Conservation (phyloP, 768 basidiomycete species). For the Lactarius evosmus region DNA sequence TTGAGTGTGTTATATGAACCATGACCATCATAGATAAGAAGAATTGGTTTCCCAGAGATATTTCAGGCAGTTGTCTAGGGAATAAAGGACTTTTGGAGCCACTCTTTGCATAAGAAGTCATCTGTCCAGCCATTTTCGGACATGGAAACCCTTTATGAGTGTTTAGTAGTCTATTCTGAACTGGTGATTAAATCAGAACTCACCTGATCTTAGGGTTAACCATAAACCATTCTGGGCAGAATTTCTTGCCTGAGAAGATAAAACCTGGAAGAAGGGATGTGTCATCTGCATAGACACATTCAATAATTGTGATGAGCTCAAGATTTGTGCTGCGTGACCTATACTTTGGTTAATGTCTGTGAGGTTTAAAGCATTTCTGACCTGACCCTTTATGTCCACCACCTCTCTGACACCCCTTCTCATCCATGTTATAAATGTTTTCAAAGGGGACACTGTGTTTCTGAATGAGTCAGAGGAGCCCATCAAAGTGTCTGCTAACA, state of each 20-base stretch:
- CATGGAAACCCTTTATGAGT: no score
- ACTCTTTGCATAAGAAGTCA: conserved; percentile 4
- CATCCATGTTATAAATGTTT: no score
- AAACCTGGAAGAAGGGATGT: not conserved
- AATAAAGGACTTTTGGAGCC: conserved; percentile 3
- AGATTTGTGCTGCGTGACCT: not conserved
- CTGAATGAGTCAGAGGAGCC: conserved; percentile 7
- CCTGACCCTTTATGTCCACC: not conserved
- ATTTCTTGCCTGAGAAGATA: not conserved
- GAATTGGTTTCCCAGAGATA: not conserved
- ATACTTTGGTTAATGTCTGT: not conserved
- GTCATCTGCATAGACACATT: conserved; percentile 2
- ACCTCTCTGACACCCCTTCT: not conserved
- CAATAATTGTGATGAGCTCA: conserved; percentile 9
- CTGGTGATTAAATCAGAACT: no score
- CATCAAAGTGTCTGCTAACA: conserved; percentile 16
- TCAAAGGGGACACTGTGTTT: no score
- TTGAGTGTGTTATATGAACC: not conserved
- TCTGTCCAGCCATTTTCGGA: conserved; percentile 9
- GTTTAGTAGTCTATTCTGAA: no score
- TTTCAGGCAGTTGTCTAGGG: not conserved
- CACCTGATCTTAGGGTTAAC: not conserved
- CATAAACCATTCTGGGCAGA: not conserved
- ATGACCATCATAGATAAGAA: conserved; percentile 15
- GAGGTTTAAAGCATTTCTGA: not conserved